phyloP scores from a whole-genome alignment of 2,329 filamentous ascomycete species.

The Colletotrichum shisoi region DNA sequence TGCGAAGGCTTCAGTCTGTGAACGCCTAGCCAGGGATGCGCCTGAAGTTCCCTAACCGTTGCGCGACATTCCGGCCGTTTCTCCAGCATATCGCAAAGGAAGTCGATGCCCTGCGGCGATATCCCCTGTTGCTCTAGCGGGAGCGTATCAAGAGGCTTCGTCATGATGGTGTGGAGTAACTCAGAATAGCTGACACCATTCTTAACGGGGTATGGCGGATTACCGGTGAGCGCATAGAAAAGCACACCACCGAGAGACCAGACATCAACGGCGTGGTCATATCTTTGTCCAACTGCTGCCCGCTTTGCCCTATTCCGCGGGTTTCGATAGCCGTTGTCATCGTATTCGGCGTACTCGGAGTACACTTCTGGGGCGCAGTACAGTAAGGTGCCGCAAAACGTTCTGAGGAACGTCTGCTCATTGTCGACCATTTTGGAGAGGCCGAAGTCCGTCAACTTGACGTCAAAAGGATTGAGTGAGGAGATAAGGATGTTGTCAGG shows the following conservation, averaged over 20 bases:
- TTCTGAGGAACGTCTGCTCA: slow-evolving; percentile 90
- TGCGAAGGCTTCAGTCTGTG: slow-evolving; percentile 38
- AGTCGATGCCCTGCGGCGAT: slow-evolving; percentile 74
- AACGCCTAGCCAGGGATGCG: slow-evolving; percentile 75
- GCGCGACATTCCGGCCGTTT: slow-evolving; percentile 80
- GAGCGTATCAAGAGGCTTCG: slow-evolving; percentile 69
- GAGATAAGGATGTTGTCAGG: slow-evolving; percentile 95
- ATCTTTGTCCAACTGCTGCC: slow-evolving; percentile 66
- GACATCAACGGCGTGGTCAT: slow-evolving; percentile 91
- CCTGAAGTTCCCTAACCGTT: slow-evolving; percentile 73
- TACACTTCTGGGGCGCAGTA: slow-evolving; percentile 99
- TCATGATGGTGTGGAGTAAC: slow-evolving; percentile 88
- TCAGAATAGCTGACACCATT: slow-evolving; percentile 78
- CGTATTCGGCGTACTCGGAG: slow-evolving; percentile 72
- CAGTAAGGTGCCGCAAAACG: slow-evolving; percentile 93
- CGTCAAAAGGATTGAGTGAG: slow-evolving; percentile 73
- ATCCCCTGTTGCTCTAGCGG: slow-evolving; percentile 68
- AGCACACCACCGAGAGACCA: slow-evolving; percentile 96
- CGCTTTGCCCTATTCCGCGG: slow-evolving; percentile 71
- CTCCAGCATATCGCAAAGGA: slow-evolving; percentile 80
- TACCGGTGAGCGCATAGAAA: slow-evolving; percentile 82
- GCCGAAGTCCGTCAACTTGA: slow-evolving; percentile 96
- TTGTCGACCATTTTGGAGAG: slow-evolving; percentile 93
- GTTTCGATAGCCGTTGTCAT: slow-evolving; percentile 72
- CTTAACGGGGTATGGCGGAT: slow-evolving; percentile 81